Conservation (phyloP, 306 rosid species). For the Sesbania bispinosa region DNA sequence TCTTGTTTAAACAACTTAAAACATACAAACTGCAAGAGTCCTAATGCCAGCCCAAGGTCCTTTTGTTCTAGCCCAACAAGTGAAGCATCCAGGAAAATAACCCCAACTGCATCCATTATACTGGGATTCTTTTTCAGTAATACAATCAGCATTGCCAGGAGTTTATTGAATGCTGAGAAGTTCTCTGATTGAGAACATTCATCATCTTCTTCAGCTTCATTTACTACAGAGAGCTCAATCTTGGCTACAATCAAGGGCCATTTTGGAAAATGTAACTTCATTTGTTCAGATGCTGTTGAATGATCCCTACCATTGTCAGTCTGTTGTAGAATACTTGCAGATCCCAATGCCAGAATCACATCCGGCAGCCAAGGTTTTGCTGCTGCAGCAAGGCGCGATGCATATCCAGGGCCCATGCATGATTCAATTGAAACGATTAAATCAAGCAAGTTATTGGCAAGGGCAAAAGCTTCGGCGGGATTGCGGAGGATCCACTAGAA, state of each 20-base stretch:
- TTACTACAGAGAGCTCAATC: constrained; percentile 40
- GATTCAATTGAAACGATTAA: constrained; percentile 53
- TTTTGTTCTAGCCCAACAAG: constrained; percentile 54
- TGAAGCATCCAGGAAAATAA: constrained; percentile 55
- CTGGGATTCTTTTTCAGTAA: constrained; percentile 47
- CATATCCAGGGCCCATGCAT: constrained; percentile 56
- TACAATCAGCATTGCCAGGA: constrained; percentile 42
- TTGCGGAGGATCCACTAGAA: constrained; percentile 42
- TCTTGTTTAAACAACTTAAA: constrained; percentile 49
- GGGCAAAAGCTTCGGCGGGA: constrained; percentile 41
- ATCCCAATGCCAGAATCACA: constrained; percentile 72
- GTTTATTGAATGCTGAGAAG: constrained; percentile 51
- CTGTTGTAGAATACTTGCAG: constrained; percentile 36
- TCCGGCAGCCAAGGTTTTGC: constrained; percentile 89
- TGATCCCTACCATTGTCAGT: constrained; percentile 29
- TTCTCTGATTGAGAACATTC: constrained; percentile 27
- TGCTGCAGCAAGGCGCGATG: constrained; percentile 58
- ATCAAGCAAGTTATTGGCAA: constrained; percentile 69
- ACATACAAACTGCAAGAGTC: constrained; percentile 68
- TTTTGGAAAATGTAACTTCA: constrained; percentile 51
- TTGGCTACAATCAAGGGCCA: constrained; percentile 65
- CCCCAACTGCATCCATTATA: constrained; percentile 62
- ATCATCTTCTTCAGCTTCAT: constrained; percentile 47
- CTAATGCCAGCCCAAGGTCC: constrained; percentile 53
- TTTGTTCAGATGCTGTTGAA: constrained; percentile 27